Conservation (phyloP, 2,329 filamentous ascomycete species). For the Helicocarpus griseus region DNA sequence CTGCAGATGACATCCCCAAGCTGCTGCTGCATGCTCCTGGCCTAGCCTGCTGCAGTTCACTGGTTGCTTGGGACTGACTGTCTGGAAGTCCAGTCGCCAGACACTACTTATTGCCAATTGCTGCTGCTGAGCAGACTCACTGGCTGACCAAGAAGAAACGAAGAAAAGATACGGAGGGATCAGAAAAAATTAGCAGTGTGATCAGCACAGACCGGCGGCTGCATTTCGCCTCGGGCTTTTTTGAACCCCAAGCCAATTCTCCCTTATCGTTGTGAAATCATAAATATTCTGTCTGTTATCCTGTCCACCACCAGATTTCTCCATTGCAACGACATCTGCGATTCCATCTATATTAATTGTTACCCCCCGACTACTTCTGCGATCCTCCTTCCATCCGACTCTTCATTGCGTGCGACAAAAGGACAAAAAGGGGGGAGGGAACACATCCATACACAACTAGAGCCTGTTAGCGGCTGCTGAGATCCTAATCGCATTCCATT, state of each 20-base stretch:
- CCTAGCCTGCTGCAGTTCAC: not conserved
- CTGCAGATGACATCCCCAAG: not conserved
- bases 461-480: slow-evolving; percentile 1
- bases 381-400: not conserved
- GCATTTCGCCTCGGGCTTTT: not conserved
- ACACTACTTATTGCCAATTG: too few species aligned
- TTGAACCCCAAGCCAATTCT: not conserved
- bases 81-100: not conserved
- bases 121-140: not conserved
- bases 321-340: not conserved
- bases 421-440: not conserved
- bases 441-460: not conserved
- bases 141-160: not conserved
- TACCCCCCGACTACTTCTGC: not conserved
- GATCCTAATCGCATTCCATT: not conserved
- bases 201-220: not conserved
- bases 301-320: not conserved
- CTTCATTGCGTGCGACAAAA: not conserved
- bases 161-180: not conserved
- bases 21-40: not conserved
- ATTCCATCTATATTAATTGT: not conserved
- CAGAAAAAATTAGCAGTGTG: not conserved
- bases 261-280: not conserved
- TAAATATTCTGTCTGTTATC: not conserved
- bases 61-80: not conserved